Base-by-base conservation (phyloP, 2,329 filamentous ascomycete species). In the Botrytis fabae region DNA sequence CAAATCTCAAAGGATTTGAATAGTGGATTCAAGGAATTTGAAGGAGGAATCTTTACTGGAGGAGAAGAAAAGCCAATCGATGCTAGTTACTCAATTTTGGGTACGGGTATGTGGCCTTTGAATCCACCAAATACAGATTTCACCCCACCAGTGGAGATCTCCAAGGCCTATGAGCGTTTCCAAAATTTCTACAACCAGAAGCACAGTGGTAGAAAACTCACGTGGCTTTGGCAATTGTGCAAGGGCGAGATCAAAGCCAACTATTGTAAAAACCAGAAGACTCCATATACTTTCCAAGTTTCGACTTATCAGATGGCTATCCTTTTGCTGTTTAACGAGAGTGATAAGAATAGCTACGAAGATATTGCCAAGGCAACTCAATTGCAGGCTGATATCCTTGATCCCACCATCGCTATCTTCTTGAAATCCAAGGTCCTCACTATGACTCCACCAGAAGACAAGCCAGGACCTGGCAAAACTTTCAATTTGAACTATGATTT, bases 1-100 rank as follows among this genome's bases (percentile, higher is more conserved):
- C 96, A 99, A 82, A 97, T 97, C 69, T 98, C 95, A 76, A 98
- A 98, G 84, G 96, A 99, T 83, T 88, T 99, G 64, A 99, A 99
- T 83, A 88, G 89, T 65, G 91, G 92, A 44, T 99, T 97, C 86
- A 92, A 93, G 79, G 93, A 94, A 51, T 92, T 88, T 82, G 91
- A 95, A 78, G 85, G 88, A 18, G 87, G 88, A 78, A 85, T 86
- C n/a, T 81, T 89, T 6, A 86, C 93, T 59, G 89, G 90, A 74
- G 88, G 87, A 62, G 88, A 90, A 70, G 83, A 86, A 71, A 93
- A 93, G 84, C 89, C 88, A 64, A 85, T 91, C 32, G 96, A 99
- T 80, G 93, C 96, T 9, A 90, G 92, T 68, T 99, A 97, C 84
- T 93, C 97, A 61, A 93, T 99, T 76, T 87, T 99, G 48, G 96